Evolutionary conservation across 768 basidiomycete species (phyloP).

Genomic region (Russula emetica): DNA sequence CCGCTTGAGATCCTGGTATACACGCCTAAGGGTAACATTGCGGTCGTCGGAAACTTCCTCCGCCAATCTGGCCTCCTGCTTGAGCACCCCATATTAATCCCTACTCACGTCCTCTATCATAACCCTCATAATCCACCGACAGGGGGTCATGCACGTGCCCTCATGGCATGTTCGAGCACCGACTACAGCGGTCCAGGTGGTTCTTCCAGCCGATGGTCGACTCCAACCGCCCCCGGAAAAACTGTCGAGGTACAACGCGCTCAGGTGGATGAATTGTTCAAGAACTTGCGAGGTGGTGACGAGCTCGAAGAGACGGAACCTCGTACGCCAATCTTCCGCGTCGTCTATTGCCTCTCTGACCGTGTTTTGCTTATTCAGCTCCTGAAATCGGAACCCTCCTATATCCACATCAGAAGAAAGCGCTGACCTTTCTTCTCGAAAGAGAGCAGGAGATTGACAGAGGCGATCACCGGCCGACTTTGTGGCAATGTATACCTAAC

Average conservation of each 20-base stretch:
- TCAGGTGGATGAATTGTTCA: constrained; percentile 93
- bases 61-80: constrained; percentile 64
- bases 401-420: constrained; percentile 98
- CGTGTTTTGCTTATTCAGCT: constrained; percentile 39
- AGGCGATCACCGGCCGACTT: constrained; percentile 61
- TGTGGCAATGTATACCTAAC: constrained; percentile 62
- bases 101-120: constrained; percentile 59
- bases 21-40: constrained; percentile 91
- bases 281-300: constrained; percentile 79
- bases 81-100: constrained; percentile 68
- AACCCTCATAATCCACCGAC: constrained; percentile 88
- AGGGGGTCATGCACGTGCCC: constrained; percentile 52
- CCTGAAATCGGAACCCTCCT: constrained; percentile 75
- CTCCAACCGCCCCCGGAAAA: constrained; percentile 57
- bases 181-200: constrained; percentile 42
- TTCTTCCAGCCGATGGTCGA: constrained; percentile 48
- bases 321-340: constrained; percentile 46
- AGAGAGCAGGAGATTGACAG: constrained; percentile 66
- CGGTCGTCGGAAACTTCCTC: constrained; percentile 73
- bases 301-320: constrained; percentile 85
- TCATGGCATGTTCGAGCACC: constrained; percentile 41
- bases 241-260: constrained; percentile 87
- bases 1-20: constrained; percentile 84
- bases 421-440: constrained; percentile 90
- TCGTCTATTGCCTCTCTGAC: constrained; percentile 24